Base-by-base conservation (phyloP, 805 yeast genomes). In the Kazachstania bromeliacearum region DNA sequence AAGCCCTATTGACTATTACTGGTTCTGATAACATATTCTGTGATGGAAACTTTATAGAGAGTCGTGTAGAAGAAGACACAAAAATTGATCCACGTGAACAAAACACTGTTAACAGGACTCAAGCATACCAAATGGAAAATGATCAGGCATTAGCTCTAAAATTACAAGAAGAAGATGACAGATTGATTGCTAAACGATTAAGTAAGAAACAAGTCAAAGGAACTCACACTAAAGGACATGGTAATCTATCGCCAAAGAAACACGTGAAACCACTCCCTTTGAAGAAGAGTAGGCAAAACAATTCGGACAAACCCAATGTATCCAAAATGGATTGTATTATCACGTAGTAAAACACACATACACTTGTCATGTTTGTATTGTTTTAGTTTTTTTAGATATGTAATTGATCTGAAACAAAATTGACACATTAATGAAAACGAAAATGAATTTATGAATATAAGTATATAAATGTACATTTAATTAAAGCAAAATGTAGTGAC, bases 11-110 rank as follows among this genome's bases (percentile, higher is more conserved):
- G 31, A 73, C 84, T 1, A 66, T 76, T 4, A 66, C 68, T 28
- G 95, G 95, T 0, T 62, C 67, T 1, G 72, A 71, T 9, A 92
- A 83, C 50, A 63, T 66, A 23, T 82, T 80, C 48, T 75, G 72
- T 55, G 70, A 72, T 15, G 89, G 87, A 1, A 66, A 64, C 16
- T 84, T 84, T 45, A 51, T 41, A n/a, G 14, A 16, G 19, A 16
- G 26, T 7, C 34, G 37, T 2, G 5, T 21, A 3, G 35, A 33
- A 16, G 27, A 21, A 16, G 23, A 25, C 17, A 18, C 16, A n/a
- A 21, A 5, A n/a, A n/a, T n/a, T n/a, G n/a, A n/a, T n/a, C n/a
- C n/a, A n/a, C n/a, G n/a, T n/a, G n/a, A n/a, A n/a, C n/a, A n/a
- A n/a, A n/a, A n/a, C n/a, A n/a, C n/a, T n/a, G n/a, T n/a, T n/a